Conservation (phyloP, 176 grass and related monocot species). For the Musa schizocarpa region DNA sequence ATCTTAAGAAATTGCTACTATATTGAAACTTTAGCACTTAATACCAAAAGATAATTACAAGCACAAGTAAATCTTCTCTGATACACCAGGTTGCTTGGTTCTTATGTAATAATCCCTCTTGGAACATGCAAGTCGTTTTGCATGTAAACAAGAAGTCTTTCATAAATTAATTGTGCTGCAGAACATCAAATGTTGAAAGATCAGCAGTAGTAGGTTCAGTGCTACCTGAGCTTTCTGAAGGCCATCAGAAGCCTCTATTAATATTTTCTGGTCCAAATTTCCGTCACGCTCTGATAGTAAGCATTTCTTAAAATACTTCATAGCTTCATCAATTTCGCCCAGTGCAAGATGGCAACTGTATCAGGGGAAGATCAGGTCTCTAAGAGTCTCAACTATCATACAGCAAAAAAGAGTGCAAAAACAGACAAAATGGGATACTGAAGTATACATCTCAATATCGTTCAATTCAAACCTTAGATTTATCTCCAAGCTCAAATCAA, state of each 20-base stretch:
- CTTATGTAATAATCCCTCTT: no score
- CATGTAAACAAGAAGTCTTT: background rate
- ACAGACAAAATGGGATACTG: background rate
- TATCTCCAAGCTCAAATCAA: background rate
- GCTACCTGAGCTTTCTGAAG: conserved; percentile 69
- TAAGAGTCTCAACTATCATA: background rate
- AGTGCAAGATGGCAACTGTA: conserved; percentile 74
- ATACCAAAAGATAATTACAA: no score
- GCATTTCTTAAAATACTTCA: conserved; percentile 61
- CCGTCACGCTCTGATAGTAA: conserved; percentile 43
- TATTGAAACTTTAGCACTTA: background rate
- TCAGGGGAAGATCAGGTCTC: background rate
- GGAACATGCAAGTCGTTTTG: background rate
- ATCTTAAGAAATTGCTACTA: background rate
- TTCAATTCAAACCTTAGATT: background rate
- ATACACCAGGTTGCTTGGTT: no score
- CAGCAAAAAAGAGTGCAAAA: background rate
- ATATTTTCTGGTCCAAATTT: conserved; percentile 42
- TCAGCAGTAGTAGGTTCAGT: background rate
- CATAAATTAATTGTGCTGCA: background rate
- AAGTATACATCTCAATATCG: background rate
- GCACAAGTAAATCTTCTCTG: no score
- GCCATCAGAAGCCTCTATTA: conserved; percentile 64
- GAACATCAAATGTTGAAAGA: background rate
- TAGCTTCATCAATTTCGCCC: conserved; percentile 65